Conservation (phyloP, 2,329 filamentous ascomycete genomes). For the Neonectria coccinea region DNA sequence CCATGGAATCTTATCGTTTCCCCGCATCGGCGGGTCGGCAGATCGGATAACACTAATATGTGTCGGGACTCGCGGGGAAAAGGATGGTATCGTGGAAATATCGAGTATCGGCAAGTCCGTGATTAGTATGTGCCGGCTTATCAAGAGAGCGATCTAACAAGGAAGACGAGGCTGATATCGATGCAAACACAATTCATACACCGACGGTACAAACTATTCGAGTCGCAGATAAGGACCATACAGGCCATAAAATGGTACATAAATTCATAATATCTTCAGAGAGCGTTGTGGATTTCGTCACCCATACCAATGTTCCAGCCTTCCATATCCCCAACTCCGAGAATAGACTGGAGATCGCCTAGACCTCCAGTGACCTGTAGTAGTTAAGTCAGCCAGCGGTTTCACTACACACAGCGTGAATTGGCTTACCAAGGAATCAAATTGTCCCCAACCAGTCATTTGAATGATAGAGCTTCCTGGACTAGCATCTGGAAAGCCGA, state of each 20-base stretch:
- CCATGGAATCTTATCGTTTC: too few relatives aligned
- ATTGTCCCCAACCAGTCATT: constrained; percentile 44
- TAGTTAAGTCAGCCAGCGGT: background rate
- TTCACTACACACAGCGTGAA: background rate
- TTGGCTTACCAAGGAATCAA: constrained; percentile 31
- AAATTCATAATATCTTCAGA: background rate
- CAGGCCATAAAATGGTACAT: too few relatives aligned
- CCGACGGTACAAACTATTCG: background rate
- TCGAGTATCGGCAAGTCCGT: too few relatives aligned
- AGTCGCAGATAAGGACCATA: background rate
- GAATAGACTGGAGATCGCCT: constrained; percentile 29
- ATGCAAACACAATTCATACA: background rate
- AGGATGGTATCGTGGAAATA: background rate
- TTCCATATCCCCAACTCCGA: constrained; percentile 25
- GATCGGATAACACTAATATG: background rate
- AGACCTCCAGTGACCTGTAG: constrained; percentile 33
- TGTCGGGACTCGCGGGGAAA: background rate
- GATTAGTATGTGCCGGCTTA: background rate
- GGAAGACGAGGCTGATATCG: background rate
- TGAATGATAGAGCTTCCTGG: constrained; percentile 30
- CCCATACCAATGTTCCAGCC: constrained; percentile 30
- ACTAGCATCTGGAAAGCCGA: constrained; percentile 21
- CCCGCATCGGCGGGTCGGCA: background rate
- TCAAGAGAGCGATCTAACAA: background rate
- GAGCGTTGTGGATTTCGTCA: constrained; percentile 5